A percentile compares a stretch with the other conserved stretches of the same genome.
Evolutionary conservation across 2,329 filamentous ascomycete species (phyloP).

Genomic region (Cordyceps cateniannulata): DNA sequence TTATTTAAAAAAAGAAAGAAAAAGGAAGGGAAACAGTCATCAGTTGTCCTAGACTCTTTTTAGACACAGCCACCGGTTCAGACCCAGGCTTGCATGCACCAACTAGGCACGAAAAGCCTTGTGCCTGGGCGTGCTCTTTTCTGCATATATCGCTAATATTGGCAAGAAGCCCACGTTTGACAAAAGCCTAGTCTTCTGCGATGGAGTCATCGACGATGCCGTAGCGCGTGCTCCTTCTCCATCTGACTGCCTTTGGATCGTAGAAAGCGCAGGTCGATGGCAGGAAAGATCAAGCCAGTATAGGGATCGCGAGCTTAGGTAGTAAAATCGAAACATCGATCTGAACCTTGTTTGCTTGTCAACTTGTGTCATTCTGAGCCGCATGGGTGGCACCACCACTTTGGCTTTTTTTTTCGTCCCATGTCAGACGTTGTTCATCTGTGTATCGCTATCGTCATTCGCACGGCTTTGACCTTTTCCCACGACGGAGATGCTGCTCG

Average conservation of each 20-base stretch:
- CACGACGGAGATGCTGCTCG: too few relatives aligned
- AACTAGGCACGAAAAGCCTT: neutral
- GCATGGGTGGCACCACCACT: neutral
- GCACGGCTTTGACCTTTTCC: neutral
- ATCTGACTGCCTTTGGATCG: neutral
- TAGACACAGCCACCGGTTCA: too few relatives aligned
- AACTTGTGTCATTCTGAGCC: neutral
- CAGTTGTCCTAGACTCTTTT: too few relatives aligned
- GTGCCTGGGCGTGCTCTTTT: neutral
- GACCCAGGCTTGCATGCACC: neutral
- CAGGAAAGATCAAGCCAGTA: neutral
- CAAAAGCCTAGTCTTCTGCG: neutral
- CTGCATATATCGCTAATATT: neutral
- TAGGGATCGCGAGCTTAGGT: neutral
- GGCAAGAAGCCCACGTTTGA: neutral
- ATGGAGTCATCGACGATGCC: constrained; percentile 1
- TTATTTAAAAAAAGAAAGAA: neutral
- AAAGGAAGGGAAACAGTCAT: neutral
- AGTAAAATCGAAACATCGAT: neutral
- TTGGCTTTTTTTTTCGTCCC: neutral
- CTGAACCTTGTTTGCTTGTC: neutral
- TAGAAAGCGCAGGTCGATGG: neutral
- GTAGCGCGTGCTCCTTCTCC: neutral
- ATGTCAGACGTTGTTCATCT: neutral
- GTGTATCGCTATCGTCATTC: neutral